Evolutionary conservation across 2,329 filamentous ascomycete species (phyloP).

Genomic region (Apiospora sp.): DNA sequence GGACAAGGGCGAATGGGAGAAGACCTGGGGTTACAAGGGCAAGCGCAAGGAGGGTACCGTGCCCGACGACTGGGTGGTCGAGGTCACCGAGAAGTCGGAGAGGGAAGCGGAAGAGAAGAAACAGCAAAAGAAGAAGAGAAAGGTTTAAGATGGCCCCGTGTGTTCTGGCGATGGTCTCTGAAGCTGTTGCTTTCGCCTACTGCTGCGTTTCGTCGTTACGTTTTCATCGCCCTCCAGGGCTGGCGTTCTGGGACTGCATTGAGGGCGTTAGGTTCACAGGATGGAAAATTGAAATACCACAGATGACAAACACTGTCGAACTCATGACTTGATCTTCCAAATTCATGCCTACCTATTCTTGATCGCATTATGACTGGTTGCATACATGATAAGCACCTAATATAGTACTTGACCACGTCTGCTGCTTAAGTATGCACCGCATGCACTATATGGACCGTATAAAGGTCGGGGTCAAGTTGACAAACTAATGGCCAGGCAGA

Average conservation of each 20-base stretch:
- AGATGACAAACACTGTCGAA: not conserved
- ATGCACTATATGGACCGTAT: not conserved
- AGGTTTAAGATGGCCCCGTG: slow-evolving; percentile 18
- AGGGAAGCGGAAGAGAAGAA: slow-evolving; percentile 58
- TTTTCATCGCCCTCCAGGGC: slow-evolving; percentile 23
- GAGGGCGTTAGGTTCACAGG: slow-evolving; percentile 22
- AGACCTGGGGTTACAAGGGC: slow-evolving; percentile 94
- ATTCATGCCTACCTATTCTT: no score
- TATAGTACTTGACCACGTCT: not conserved
- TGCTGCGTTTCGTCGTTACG: slow-evolving; percentile 11
- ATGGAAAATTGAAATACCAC: slow-evolving; percentile 19
- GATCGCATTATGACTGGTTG: not conserved
- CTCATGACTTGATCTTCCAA: not conserved
- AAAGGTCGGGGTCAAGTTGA: not conserved
- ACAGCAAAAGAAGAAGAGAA: slow-evolving; percentile 37
- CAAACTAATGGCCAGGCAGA: not conserved
- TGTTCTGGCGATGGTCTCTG: slow-evolving; percentile 7
- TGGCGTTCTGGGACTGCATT: slow-evolving; percentile 25
- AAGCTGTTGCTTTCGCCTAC: slow-evolving; percentile 19
- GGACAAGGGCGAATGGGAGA: slow-evolving; percentile 84
- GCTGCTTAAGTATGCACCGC: not conserved
- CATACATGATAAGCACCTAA: not conserved
- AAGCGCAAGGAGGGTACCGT: slow-evolving; percentile 78
- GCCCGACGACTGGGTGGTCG: slow-evolving; percentile 86
- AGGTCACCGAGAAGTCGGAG: slow-evolving; percentile 77